Conservation (phyloP, 2,329 filamentous ascomycete species). For the Septoria petroselini region DNA sequence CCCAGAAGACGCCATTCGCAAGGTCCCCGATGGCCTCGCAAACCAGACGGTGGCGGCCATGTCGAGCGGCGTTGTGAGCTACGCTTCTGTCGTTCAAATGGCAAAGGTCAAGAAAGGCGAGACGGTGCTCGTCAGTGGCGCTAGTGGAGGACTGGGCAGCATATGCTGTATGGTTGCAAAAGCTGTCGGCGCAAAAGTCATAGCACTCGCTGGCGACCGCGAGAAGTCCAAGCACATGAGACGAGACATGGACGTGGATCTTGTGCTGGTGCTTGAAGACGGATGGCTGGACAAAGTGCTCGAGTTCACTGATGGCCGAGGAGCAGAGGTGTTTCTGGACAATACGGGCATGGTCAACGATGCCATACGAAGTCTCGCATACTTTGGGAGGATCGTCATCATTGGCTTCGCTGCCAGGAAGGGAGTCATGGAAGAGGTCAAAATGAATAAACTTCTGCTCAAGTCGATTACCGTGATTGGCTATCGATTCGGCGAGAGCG, state of each 20-base stretch:
- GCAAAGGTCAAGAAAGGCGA: slow-evolving; percentile 47
- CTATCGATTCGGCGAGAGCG: slow-evolving; percentile 58
- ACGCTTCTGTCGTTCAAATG: slow-evolving; percentile 49
- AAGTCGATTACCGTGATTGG: slow-evolving; percentile 54
- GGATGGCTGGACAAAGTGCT: slow-evolving; percentile 54
- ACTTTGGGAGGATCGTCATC: slow-evolving; percentile 55
- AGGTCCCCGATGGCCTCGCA: slow-evolving; percentile 47
- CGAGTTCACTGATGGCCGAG: slow-evolving; percentile 47
- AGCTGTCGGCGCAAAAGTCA: slow-evolving; percentile 52
- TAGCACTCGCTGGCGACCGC: slow-evolving; percentile 52
- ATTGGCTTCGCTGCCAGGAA: slow-evolving; percentile 57
- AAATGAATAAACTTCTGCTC: slow-evolving; percentile 55
- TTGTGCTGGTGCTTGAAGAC: slow-evolving; percentile 43
- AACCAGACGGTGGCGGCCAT: slow-evolving; percentile 53
- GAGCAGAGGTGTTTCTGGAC: slow-evolving; percentile 59
- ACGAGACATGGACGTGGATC: slow-evolving; percentile 32
- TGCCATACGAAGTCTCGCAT: slow-evolving; percentile 54
- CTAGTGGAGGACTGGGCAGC: slow-evolving; percentile 55
- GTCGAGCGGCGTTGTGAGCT: slow-evolving; percentile 54
- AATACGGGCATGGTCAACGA: slow-evolving; percentile 56
- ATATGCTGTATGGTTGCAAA: slow-evolving; percentile 57
- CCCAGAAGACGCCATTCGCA: slow-evolving; percentile 41
- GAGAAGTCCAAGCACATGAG: slow-evolving; percentile 43
- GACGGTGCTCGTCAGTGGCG: slow-evolving; percentile 55
- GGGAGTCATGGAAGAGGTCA: slow-evolving; percentile 54